Evolutionary conservation across 768 basidiomycete species (phyloP), one percentile per base, ranked within the genome.

Genomic region (Gautieria morchelliformis): DNA sequence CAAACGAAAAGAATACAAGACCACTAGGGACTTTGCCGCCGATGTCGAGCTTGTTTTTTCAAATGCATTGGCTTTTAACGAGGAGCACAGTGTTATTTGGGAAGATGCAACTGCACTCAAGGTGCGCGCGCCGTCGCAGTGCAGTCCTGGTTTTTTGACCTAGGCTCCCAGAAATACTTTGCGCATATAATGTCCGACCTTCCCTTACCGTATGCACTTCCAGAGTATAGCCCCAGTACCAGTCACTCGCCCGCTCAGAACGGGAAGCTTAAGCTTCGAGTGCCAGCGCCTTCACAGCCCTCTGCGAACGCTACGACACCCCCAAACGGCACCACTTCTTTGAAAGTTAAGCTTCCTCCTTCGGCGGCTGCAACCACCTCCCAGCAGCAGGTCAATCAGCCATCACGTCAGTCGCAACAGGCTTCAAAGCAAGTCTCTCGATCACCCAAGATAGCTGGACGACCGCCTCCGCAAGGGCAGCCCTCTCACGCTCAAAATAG

Each of bases 1-100:
- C 61, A 85, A 89, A 65, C 81, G 81, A 57, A 88, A 91, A 66
- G 84, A 87, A 62, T 97, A 95, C 66, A 64, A 67, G 20, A 78
- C 75, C 2, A 72, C 80, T 5, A 74, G 78, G 4, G 84, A 87
- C 24, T 95, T 94, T 65, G 85, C 86, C 45, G 81, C 80, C 9
- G 94, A 97, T 59, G 86, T 94, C 14, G 90, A 93, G 63, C 78
- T 93, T 42, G 87, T 97, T 24, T 95, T 93, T 70, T 79, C 82
- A 7, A 97, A 97, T 67, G 94, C 93, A 10, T 75, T 90, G 67
- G 71, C 78, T 58, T 97, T 93, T 72, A 97, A 97, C 63, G 83
- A 81, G 65, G 93, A 95, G 30, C 83, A 87, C 65, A 89, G 86
- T 27, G 78, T 71, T 56, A 88, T 93, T 30, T 92, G 87, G 84